A percentile compares a stretch with the other conserved stretches of the same genome.
phyloP scores from a whole-genome alignment of 2,329 filamentous ascomycete genomes.

The Taxawa tesnikishii region DNA sequence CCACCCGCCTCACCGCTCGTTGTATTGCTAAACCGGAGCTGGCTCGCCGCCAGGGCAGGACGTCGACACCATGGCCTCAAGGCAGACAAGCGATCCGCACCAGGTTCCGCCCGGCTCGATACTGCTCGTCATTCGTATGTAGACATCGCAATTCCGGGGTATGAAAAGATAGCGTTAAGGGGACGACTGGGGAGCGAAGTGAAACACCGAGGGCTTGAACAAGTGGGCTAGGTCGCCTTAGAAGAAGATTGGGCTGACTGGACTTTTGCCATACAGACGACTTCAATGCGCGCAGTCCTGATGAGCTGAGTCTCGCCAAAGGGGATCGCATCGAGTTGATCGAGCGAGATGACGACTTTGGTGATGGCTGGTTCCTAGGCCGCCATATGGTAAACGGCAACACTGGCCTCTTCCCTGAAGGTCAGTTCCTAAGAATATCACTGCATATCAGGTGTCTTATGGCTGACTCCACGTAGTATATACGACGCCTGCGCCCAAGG shows the following conservation, averaged over 20 bases:
- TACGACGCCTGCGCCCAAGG: slow-evolving; percentile 24
- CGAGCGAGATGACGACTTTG: slow-evolving; percentile 79
- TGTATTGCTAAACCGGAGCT: too few species aligned
- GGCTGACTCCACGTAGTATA: slow-evolving; percentile 24
- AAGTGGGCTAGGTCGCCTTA: too few species aligned
- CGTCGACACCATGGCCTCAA: slow-evolving; percentile 5
- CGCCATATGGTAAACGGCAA: slow-evolving; percentile 61
- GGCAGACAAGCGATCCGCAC: slow-evolving; percentile 5
- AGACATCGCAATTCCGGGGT: background rate
- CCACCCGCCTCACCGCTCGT: too few species aligned
- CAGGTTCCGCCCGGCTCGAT: slow-evolving; percentile 23
- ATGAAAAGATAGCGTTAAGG: background rate
- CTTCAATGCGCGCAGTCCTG: slow-evolving; percentile 79
- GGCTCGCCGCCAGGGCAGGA: too few species aligned
- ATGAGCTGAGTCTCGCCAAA: slow-evolving; percentile 81
- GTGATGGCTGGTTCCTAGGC: slow-evolving; percentile 75
- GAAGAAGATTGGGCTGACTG: too few species aligned
- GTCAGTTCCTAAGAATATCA: too few species aligned
- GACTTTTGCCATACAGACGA: slow-evolving; percentile 52
- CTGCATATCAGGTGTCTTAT: too few species aligned
- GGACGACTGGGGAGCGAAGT: background rate
- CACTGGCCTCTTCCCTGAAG: slow-evolving; percentile 73
- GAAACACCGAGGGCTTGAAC: background rate
- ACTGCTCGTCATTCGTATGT: slow-evolving; percentile 58
- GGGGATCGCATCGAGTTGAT: slow-evolving; percentile 74